Conservation (phyloP, 768 basidiomycete genomes). For the Tricholoma flavovirens region DNA sequence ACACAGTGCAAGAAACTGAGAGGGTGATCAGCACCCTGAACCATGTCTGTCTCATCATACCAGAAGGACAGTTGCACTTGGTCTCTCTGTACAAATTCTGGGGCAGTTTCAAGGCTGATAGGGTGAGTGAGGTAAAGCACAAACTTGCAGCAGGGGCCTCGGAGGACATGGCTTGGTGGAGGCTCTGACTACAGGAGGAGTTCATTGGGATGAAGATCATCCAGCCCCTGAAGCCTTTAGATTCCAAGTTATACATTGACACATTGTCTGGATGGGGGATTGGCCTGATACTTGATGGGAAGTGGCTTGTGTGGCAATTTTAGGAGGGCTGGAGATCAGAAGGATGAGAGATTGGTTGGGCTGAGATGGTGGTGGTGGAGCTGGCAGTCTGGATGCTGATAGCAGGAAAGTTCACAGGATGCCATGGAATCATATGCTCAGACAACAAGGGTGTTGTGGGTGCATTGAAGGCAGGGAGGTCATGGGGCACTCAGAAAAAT, state of each 20-base stretch:
- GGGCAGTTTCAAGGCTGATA: too few relatives aligned
- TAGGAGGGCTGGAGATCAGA: constrained; percentile 18
- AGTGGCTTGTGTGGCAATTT: constrained; percentile 32
- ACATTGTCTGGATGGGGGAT: too few relatives aligned
- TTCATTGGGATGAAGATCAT: too few relatives aligned
- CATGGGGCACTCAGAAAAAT: constrained; percentile 25
- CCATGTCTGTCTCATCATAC: too few relatives aligned
- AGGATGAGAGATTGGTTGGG: constrained; percentile 33
- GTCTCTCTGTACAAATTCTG: too few relatives aligned
- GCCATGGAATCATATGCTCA: too few relatives aligned
- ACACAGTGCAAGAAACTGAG: constrained; percentile 18
- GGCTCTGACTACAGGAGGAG: not conserved
- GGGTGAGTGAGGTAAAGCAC: constrained; percentile 11
- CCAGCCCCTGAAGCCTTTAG: constrained; percentile 8
- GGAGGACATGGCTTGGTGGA: constrained; percentile 25
- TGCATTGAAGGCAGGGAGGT: constrained; percentile 17
- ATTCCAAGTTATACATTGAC: too few relatives aligned
- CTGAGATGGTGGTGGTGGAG: constrained; percentile 36
- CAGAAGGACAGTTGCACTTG: constrained; percentile 24
- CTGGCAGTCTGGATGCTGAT: constrained; percentile 26
- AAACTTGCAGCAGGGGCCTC: constrained; percentile 12
- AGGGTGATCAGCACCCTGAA: constrained; percentile 26
- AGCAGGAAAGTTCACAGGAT: too few relatives aligned
- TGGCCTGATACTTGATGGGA: too few relatives aligned
- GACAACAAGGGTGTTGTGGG: too few relatives aligned